Evolutionary conservation across 2,329 filamentous ascomycete species (phyloP), one percentile per base, ranked within the genome.

Genomic region (Geosmithia morbida): DNA sequence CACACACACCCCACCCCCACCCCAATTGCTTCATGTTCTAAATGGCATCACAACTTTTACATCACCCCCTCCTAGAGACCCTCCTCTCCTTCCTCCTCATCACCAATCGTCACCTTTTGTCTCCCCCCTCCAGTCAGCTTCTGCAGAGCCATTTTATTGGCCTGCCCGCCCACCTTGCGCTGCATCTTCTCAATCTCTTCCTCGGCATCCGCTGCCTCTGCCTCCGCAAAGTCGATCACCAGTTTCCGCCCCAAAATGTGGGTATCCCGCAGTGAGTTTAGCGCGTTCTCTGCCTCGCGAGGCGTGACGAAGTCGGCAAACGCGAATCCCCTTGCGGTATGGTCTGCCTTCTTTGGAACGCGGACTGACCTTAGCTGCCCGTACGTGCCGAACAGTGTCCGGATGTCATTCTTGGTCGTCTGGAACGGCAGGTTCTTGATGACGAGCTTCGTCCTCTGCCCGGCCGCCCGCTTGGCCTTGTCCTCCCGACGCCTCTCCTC

Each of bases 371-470:
- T 84, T 52, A 98, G 78, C 62, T 95, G 84, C 43, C 92, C 94
- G 66, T 96, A 97, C 37, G 87, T 81, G 51, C 85, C 81, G 61
- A 97, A 89, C 41, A 97, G 73, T 47, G 83, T 73, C 52, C 87
- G 79, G 49, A 98, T 75, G 61, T 98, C 92, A 64, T 94, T 92
- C 71, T 95, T 96, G 47, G 81, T 84, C 45, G 86, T 84, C 69
- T 97, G 87, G 69, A 98, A 98, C 18, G 92, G 90, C 65, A 98
- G 69, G 70, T 98, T 98, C 73, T 97, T 98, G 70, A 98, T 84
- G 65, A 97, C 83, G 59, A 98, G 84, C 74, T 97, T 97, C 44
- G 89, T 96, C 54, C 80, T 77, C 60, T 81, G 79, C 16, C 76
- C 77, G 20, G 85, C 81, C 46, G 77, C 68, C 65, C 90, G 94